Conservation (phyloP, 1,284 basidiomycete species). For the Tilletia setariae region DNA sequence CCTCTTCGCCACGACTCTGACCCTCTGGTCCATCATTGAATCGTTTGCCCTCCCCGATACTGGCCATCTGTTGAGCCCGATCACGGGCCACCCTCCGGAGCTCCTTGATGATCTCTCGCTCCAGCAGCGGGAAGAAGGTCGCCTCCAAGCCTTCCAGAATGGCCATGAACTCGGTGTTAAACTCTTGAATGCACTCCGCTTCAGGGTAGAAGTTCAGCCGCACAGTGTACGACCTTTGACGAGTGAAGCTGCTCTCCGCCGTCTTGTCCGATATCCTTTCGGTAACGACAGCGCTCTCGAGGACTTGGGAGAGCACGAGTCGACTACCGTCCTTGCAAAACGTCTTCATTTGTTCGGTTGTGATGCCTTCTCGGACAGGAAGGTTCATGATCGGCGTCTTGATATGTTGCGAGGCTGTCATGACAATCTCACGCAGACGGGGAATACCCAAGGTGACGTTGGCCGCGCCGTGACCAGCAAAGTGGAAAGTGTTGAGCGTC, state of each 20-base stretch:
- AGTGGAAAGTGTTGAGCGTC: constrained; percentile 99
- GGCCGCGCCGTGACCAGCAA: constrained; percentile 92
- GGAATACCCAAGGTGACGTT: constrained; percentile 99
- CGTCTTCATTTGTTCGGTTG: constrained; percentile 59
- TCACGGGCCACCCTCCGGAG: constrained; percentile 82
- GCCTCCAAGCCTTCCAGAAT: constrained; percentile 72
- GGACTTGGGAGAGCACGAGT: constrained; percentile 81
- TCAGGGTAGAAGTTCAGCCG: constrained; percentile 81
- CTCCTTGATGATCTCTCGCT: constrained; percentile 80
- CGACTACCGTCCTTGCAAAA: constrained; percentile 90
- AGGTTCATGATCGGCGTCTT: constrained; percentile 99
- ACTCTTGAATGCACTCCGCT: constrained; percentile 79
- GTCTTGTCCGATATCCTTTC: constrained; percentile 73
- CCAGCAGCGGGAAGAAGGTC: constrained; percentile 77
- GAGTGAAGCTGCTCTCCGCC: constrained; percentile 59
- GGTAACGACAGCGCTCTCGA: constrained; percentile 78
- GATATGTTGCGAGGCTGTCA: constrained; percentile 95
- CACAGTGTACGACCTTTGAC: constrained; percentile 78
- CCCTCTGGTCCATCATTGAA: constrained; percentile 61
- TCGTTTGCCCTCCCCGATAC: constrained; percentile 67
- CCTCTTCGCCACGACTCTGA: constrained; percentile 57
- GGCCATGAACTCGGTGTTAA: constrained; percentile 72
- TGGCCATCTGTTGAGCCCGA: constrained; percentile 72
- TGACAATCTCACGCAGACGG: constrained; percentile 95
- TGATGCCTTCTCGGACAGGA: constrained; percentile 56